Evolutionary conservation across 306 rosid species (phyloP), one percentile per base, ranked within the genome.

Genomic region (Castanopsis chinensis): DNA sequence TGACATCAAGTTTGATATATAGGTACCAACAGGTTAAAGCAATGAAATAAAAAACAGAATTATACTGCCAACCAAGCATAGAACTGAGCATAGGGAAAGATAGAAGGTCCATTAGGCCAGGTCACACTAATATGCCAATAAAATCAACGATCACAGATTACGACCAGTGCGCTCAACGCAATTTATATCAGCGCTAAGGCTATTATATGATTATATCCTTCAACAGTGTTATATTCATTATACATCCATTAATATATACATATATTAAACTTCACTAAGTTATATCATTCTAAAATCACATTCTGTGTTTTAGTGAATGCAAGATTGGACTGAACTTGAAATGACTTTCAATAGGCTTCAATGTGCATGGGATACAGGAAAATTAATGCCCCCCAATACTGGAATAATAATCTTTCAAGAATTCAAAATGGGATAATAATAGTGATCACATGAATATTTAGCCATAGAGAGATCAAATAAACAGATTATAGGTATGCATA

Each of bases 401-500:
- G 64, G 30, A 58, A 58, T 9, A 28, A 63, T 9, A 27, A 13
- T 63, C 2, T 63, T 28, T 63, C n/a, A 15, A 63, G 30, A 10
- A 25, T 28, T 4, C 5, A 15, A 63, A 17, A 27, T 32, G 33
- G 23, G 20, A 65, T 30, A 9, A 30, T 1, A 65, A 32, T 1
- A 8, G 20, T 80, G 52, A 55, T 61, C 53, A 59, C n/a, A 67
- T 2, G 57, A 20, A 51, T 1, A 32, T 59, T 49, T 51, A 41
- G 64, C 17, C 33, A 19, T 5, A 74, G 33, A 30, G 65, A 72
- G 27, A 33, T 23, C 51, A 45, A 73, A 74, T 54, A 32, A 54
- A 51, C 72, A 19, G 35, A 52, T 41, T 13, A 19, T 56, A 81
- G 51, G 27, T 23, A 60, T 65, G 80, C 37, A 43, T 51, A 86